Evolutionary conservation across 805 yeast species (phyloP).

Genomic region (Wickerhamomyces chaumierensis): DNA sequence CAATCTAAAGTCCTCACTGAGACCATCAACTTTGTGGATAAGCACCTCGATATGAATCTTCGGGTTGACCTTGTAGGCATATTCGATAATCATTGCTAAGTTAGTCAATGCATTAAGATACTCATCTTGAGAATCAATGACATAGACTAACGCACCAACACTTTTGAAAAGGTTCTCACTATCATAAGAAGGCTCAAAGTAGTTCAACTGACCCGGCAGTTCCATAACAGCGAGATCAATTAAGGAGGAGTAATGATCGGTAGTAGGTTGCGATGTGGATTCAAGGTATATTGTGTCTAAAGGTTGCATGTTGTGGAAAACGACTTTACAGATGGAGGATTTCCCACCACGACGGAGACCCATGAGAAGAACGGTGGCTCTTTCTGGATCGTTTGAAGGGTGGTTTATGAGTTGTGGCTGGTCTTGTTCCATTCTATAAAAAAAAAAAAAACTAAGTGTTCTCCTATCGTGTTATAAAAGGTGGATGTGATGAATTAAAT

Average conservation of each 20-base stretch:
- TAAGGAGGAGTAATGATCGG: conserved; percentile 72
- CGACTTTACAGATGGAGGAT: conserved; percentile 90
- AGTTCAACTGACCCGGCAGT: conserved; percentile 85
- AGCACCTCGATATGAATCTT: conserved; percentile 81
- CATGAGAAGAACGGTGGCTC: conserved; percentile 77
- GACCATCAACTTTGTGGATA: conserved; percentile 92
- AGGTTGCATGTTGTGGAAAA: conserved; percentile 94
- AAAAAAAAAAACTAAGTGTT: no score
- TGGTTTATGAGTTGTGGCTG: conserved; percentile 5
- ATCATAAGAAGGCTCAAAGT: conserved; percentile 78
- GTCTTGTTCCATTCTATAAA: neutral
- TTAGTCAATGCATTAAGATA: conserved; percentile 86
- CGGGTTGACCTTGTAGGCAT: conserved; percentile 78
- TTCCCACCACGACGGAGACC: conserved; percentile 83
- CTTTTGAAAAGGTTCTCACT: conserved; percentile 65
- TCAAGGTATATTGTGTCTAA: conserved; percentile 85
- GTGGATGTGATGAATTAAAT: no score
- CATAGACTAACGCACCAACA: conserved; percentile 87
- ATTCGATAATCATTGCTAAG: conserved; percentile 76
- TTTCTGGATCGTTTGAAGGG: conserved; percentile 38
- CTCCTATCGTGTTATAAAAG: no score
- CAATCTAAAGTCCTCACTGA: conserved; percentile 83
- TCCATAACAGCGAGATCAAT: conserved; percentile 87
- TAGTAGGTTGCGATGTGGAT: conserved; percentile 79
- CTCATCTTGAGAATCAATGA: conserved; percentile 92